These are phyloP conservation scores for Ogataea hybrid DNA, from an alignment of 1,139 yeast genomes.

Conservation along the genomic window DNA sequence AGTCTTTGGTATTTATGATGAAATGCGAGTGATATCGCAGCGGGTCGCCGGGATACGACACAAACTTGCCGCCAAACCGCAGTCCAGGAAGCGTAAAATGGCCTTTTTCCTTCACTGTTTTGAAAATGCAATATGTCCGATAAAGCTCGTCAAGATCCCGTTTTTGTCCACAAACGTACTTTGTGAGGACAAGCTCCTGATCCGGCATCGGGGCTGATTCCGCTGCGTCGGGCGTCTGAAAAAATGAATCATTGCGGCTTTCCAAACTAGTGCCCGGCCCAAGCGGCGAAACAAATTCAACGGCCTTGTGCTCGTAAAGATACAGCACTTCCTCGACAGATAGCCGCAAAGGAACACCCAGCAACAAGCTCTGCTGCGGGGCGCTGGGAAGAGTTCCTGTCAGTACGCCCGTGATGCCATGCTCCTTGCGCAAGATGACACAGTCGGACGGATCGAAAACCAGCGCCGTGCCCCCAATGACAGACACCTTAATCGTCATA, in stretches of 20 bases:
- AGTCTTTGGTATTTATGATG: conserved; percentile 56
- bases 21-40: conserved; percentile 85
- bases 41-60: conserved; percentile 96
- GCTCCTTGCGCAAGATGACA: conserved; percentile 46
- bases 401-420: conserved; percentile 69
- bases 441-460: conserved; percentile 51
- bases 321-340: conserved; percentile 73
- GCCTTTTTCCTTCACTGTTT: conserved; percentile 43
- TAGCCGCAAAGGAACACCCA: conserved; percentile 78
- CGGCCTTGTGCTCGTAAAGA: conserved; percentile 48
- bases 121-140: conserved; percentile 34
- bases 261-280: neutral
- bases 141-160: conserved; percentile 20
- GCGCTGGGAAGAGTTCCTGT: conserved; percentile 82
- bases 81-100: conserved; percentile 78
- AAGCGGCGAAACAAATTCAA: conserved; percentile 13
- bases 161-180: conserved; percentile 4
- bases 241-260: neutral
- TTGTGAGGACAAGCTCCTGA: conserved; percentile 6
- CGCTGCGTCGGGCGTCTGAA: neutral
- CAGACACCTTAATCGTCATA: conserved; percentile 15
- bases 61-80: conserved; percentile 84
- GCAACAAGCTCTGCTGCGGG: conserved; percentile 86
- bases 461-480: conserved; percentile 49
- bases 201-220: neutral